Evolutionary conservation across 1,284 basidiomycete species (phyloP).

Genomic region (Tetrapyrgos nigripes): DNA sequence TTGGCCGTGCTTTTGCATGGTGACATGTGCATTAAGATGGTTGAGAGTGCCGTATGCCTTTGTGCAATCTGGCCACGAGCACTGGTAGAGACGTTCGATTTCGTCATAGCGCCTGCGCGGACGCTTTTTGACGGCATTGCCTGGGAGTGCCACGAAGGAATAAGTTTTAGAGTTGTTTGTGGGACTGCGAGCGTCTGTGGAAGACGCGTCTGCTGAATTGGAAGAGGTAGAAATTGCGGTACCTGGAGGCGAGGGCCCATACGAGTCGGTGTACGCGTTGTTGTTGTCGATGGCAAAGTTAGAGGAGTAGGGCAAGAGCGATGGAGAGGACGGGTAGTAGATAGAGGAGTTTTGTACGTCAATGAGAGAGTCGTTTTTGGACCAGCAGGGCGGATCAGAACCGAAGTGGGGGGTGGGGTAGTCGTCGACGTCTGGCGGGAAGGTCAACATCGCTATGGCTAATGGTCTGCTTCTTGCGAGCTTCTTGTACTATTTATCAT

Average conservation of each 20-base stretch:
- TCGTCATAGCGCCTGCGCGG: slow-evolving; percentile 87
- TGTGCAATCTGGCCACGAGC: slow-evolving; percentile 82
- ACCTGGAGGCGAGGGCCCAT: slow-evolving; percentile 62
- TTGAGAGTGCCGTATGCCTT: slow-evolving; percentile 92
- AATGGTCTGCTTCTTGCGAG: too few species aligned
- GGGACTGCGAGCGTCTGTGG: not conserved
- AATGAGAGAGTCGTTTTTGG: too few species aligned
- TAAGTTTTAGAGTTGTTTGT: slow-evolving; percentile 66
- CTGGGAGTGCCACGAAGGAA: slow-evolving; percentile 80
- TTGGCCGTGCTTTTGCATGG: slow-evolving; percentile 91
- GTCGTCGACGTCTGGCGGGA: too few species aligned
- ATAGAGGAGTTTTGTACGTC: not conserved
- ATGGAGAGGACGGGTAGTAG: slow-evolving; percentile 46
- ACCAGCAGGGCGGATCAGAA: too few species aligned
- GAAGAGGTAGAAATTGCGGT: slow-evolving; percentile 60
- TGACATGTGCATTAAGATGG: slow-evolving; percentile 93
- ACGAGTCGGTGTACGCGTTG: slow-evolving; percentile 29
- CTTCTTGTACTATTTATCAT: too few species aligned
- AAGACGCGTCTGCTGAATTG: too few species aligned
- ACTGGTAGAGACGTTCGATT: slow-evolving; percentile 91
- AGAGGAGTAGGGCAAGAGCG: slow-evolving; percentile 55
- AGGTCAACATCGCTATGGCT: too few species aligned
- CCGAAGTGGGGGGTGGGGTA: too few species aligned
- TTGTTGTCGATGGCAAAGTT: slow-evolving; percentile 39
- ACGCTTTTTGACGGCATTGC: slow-evolving; percentile 82